A percentile compares a stretch with the other conserved stretches of the same genome.
Conservation (phyloP, 2,329 filamentous ascomycete species). For the Pseudogymnoascus sp. region DNA sequence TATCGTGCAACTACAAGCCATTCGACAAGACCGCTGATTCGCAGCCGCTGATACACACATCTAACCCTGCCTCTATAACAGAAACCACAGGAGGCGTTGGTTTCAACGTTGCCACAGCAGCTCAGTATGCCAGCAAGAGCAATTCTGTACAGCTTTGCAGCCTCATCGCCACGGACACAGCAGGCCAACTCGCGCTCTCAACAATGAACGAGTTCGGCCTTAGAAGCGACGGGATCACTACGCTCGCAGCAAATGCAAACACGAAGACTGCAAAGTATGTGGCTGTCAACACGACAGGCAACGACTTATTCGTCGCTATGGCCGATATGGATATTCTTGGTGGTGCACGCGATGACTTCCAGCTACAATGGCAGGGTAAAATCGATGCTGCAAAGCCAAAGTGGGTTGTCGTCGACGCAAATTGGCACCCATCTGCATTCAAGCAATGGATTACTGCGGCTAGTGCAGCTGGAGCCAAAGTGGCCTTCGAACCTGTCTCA, state of each 20-base stretch:
- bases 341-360: slow-evolving; percentile 44
- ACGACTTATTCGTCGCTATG: slow-evolving; percentile 86
- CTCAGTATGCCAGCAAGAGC: slow-evolving; percentile 58
- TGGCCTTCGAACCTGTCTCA: slow-evolving; percentile 87
- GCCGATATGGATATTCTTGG: slow-evolving; percentile 69
- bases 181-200: slow-evolving; percentile 66
- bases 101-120: slow-evolving; percentile 82
- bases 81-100: slow-evolving; percentile 88
- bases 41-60: slow-evolving; percentile 26
- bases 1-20: slow-evolving; percentile 68
- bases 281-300: slow-evolving; percentile 76
- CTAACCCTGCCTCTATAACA: slow-evolving; percentile 58
- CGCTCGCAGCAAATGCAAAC: slow-evolving; percentile 29
- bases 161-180: slow-evolving; percentile 71
- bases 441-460: slow-evolving; percentile 61
- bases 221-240: slow-evolving; percentile 52
- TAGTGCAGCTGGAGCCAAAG: slow-evolving; percentile 47
- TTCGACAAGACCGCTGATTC: slow-evolving; percentile 22
- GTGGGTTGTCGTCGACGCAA: slow-evolving; percentile 81
- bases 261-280: slow-evolving; percentile 84
- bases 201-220: slow-evolving; percentile 60
- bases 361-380: slow-evolving; percentile 54
- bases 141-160: slow-evolving; percentile 68
- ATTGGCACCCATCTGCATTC: slow-evolving; percentile 67
- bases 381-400: slow-evolving; percentile 54